A percentile compares a stretch with the other conserved stretches of the same genome.
phyloP scores from a whole-genome alignment of 768 basidiomycete genomes.

The Kwoniella botswanensis region DNA sequence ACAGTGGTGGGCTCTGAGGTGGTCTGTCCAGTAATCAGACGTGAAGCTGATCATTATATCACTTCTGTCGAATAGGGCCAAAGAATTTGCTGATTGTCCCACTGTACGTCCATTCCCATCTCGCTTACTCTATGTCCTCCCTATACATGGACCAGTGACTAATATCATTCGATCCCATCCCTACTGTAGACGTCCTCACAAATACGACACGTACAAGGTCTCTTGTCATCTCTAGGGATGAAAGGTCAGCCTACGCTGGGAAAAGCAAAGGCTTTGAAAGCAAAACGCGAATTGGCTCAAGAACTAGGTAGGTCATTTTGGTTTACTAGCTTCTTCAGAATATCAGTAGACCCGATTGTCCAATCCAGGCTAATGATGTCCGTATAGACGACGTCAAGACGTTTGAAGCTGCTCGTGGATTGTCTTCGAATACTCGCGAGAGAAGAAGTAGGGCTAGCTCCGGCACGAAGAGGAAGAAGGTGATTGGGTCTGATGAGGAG shows the following conservation, averaged over 20 bases:
- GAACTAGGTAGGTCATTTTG: constrained; percentile 68
- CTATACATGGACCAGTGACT: background rate
- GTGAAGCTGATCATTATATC: background rate
- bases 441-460: constrained; percentile 1
- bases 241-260: constrained; percentile 75
- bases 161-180: background rate
- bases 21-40: background rate
- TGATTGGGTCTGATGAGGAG: background rate
- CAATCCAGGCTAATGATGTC: too few species aligned
- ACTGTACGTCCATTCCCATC: constrained; percentile 28
- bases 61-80: constrained; percentile 32
- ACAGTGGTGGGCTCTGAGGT: constrained; percentile 40
- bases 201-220: constrained; percentile 29
- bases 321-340: background rate
- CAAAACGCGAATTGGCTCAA: constrained; percentile 73
- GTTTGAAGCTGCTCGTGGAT: constrained; percentile 46
- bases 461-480: background rate
- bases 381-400: constrained; percentile 39
- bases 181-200: constrained; percentile 42
- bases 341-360: background rate
- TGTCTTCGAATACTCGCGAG: constrained; percentile 18
- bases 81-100: constrained; percentile 47
- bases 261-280: constrained; percentile 76
- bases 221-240: constrained; percentile 68
- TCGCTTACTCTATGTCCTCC: background rate